A percentile compares a stretch with the other conserved stretches of the same genome.
Evolutionary conservation across 2,329 filamentous ascomycete species (phyloP).

Genomic region (Aureobasidium namibiae): DNA sequence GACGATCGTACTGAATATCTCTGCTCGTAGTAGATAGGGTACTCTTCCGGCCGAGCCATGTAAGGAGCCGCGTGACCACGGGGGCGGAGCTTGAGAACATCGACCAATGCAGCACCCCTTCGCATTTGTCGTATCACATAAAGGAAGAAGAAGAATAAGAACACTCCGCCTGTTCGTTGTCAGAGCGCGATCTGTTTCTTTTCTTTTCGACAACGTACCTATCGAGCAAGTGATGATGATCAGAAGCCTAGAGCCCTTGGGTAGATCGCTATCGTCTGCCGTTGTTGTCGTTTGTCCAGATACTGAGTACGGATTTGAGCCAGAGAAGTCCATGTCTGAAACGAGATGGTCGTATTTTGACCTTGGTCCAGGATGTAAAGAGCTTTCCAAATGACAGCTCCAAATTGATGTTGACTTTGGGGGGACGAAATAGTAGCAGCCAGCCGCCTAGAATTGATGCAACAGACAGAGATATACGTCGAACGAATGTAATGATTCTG

Average conservation of each 20-base stretch:
- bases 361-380: neutral
- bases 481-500: neutral
- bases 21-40: constrained; percentile 14
- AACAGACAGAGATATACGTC: neutral
- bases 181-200: neutral
- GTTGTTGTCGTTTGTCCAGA: neutral
- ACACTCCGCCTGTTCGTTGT: constrained; percentile 10
- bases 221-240: constrained; percentile 7
- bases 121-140: constrained; percentile 14
- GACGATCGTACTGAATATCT: constrained; percentile 16
- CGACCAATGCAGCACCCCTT: constrained; percentile 12
- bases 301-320: neutral
- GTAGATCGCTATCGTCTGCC: neutral
- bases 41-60: constrained; percentile 2
- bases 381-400: neutral
- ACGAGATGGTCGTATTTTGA: too few relatives aligned
- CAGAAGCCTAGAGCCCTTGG: constrained; percentile 1
- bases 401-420: neutral
- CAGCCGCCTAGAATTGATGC: neutral
- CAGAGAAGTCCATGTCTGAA: neutral
- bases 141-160: constrained; percentile 12
- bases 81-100: constrained; percentile 15
- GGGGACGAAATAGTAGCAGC: neutral
- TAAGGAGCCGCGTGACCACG: neutral
- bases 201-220: neutral